phyloP scores from a whole-genome alignment of 139 green algal species.

The Nannochloris sp. region DNA sequence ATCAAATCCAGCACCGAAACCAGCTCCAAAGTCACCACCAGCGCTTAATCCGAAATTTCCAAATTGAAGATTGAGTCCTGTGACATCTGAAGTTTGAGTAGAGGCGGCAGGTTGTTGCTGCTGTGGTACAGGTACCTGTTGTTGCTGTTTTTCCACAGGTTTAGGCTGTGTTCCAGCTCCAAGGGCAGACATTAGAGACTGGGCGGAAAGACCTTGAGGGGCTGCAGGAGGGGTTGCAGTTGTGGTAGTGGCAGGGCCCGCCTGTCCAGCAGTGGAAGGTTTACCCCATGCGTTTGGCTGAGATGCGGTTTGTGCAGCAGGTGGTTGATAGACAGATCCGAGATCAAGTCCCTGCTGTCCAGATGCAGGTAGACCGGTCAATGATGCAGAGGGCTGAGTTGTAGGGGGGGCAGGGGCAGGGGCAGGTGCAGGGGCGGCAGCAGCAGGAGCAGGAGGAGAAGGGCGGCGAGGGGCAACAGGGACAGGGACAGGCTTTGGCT shows the following conservation, averaged over 20 bases:
- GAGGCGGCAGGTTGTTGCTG: slow-evolving; percentile 4
- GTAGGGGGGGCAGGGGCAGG: background rate
- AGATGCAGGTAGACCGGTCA: too few species aligned
- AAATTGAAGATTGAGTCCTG: slow-evolving; percentile 40
- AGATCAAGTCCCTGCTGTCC: background rate
- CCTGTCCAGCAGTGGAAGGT: background rate
- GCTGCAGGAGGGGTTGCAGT: slow-evolving; percentile 4
- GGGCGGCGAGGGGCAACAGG: slow-evolving; percentile 3
- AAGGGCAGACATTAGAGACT: slow-evolving; percentile 22
- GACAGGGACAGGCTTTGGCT: slow-evolving; percentile 18
- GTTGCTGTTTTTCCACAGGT: slow-evolving; percentile 7
- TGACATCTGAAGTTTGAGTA: slow-evolving; percentile 5
- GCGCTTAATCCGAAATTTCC: slow-evolving; percentile 33
- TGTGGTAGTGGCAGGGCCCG: background rate
- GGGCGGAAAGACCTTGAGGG: background rate
- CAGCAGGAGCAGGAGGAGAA: background rate
- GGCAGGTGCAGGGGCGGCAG: background rate
- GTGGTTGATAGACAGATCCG: slow-evolving; percentile 7
- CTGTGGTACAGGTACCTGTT: slow-evolving; percentile 2
- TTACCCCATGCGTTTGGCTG: slow-evolving; percentile 26
- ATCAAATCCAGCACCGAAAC: slow-evolving; percentile 9
- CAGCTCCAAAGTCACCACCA: slow-evolving; percentile 14
- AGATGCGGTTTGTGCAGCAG: background rate
- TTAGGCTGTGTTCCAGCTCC: background rate
- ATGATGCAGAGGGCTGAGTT: background rate